phyloP scores from a whole-genome alignment of 2,329 filamentous ascomycete genomes.

The Aspergillus pseudoviridinutans region DNA sequence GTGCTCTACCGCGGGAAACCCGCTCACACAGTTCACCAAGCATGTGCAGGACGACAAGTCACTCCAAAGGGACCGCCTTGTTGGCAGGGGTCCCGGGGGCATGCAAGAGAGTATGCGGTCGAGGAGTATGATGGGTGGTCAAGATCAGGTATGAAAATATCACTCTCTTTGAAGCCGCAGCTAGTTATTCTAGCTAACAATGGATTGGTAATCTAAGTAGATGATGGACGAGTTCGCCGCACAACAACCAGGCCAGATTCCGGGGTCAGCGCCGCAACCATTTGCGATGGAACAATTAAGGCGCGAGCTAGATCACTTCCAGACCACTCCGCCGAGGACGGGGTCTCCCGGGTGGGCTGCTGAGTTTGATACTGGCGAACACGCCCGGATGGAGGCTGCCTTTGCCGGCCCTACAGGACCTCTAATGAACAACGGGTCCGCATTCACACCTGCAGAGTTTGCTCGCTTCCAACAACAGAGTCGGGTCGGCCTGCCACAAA shows the following conservation, averaged over 20 bases:
- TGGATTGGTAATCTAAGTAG: slow-evolving; percentile 46
- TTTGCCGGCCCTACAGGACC: slow-evolving; percentile 53
- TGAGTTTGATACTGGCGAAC: slow-evolving; percentile 60
- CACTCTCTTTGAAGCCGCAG: not conserved
- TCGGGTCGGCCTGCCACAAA: slow-evolving; percentile 54
- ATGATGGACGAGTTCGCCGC: slow-evolving; percentile 86
- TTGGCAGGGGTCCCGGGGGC: slow-evolving; percentile 67
- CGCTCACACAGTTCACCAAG: slow-evolving; percentile 95
- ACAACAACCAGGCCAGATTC: slow-evolving; percentile 66
- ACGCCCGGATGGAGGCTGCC: slow-evolving; percentile 68
- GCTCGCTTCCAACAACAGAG: slow-evolving; percentile 76
- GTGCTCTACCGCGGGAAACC: slow-evolving; percentile 94
- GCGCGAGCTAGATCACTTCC: slow-evolving; percentile 55
- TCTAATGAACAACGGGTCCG: slow-evolving; percentile 46
- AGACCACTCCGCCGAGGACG: slow-evolving; percentile 47
- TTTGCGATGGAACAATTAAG: slow-evolving; percentile 67
- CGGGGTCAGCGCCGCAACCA: slow-evolving; percentile 51
- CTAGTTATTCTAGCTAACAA: slow-evolving; percentile 2
- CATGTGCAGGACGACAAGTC: slow-evolving; percentile 96
- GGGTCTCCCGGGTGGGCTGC: slow-evolving; percentile 59
- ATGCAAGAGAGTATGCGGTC: slow-evolving; percentile 75
- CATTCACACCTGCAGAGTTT: slow-evolving; percentile 81
- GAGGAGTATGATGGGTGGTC: slow-evolving; percentile 62
- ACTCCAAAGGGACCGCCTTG: slow-evolving; percentile 83
- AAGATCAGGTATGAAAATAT: slow-evolving; percentile 60